phyloP scores from a whole-genome alignment of 768 basidiomycete species.

The Podaxis sp. region DNA sequence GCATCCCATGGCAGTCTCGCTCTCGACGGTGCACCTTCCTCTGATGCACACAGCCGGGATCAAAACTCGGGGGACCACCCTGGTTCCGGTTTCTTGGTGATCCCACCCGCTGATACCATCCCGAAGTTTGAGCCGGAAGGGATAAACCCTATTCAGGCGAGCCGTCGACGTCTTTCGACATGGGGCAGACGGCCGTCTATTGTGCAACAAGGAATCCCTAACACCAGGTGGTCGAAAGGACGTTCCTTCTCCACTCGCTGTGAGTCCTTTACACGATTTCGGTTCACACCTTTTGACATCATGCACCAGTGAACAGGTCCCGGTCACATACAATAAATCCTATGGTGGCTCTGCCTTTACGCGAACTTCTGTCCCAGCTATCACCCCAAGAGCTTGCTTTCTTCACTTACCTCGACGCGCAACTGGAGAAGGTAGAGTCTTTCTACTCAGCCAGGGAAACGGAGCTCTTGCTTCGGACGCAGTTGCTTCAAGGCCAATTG shows the following conservation, averaged over 20 bases:
- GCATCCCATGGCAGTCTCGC: not conserved
- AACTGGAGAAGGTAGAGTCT: conserved; percentile 79
- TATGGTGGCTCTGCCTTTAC: conserved; percentile 31
- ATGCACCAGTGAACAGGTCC: not conserved
- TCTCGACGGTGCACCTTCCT: conserved; percentile 5
- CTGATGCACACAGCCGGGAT: not conserved
- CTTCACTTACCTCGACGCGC: conserved; percentile 69
- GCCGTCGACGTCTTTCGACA: not conserved
- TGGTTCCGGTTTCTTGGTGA: not conserved
- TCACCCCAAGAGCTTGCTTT: conserved; percentile 63
- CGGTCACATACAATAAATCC: conserved; percentile 14
- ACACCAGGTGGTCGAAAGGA: not conserved
- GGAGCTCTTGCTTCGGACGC: conserved; percentile 47
- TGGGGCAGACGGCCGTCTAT: conserved; percentile 1
- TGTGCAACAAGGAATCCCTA: not conserved
- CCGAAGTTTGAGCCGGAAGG: not conserved
- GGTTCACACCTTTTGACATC: not conserved
- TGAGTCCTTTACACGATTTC: not conserved
- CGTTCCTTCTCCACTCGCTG: conserved; percentile 10
- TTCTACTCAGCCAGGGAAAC: conserved; percentile 77
- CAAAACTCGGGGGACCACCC: not conserved
- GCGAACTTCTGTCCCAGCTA: conserved; percentile 49
- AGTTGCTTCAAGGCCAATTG: conserved; percentile 61
- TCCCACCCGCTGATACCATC: not conserved
- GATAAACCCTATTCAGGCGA: not conserved